phyloP scores from a whole-genome alignment of 1,284 basidiomycete genomes.

The Neonothopanus nambi region DNA sequence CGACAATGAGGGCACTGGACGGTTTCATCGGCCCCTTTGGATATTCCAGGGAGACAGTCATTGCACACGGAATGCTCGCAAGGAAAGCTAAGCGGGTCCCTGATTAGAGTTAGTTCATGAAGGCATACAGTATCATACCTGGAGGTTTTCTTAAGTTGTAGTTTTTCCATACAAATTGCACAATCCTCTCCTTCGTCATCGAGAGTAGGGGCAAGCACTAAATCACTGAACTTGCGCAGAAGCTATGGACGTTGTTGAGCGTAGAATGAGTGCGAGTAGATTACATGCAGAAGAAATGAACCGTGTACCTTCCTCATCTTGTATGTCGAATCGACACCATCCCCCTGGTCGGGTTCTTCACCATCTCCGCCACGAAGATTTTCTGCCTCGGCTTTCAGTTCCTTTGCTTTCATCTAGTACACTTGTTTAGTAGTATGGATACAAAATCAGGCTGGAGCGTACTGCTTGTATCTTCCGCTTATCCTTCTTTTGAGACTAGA shows the following conservation, averaged over 20 bases:
- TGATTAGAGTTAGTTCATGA: not conserved
- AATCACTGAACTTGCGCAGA: constrained; percentile 40
- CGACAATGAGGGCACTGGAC: constrained; percentile 46
- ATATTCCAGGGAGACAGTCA: constrained; percentile 32
- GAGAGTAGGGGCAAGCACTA: constrained; percentile 41
- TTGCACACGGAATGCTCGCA: constrained; percentile 48
- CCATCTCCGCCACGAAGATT: constrained; percentile 23
- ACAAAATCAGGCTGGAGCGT: not conserved
- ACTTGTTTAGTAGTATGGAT: not conserved
- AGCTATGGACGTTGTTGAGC: constrained; percentile 32
- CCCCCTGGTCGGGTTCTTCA: constrained; percentile 18
- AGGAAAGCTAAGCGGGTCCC: constrained; percentile 31
- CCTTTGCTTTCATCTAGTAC: constrained; percentile 36
- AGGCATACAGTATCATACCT: constrained; percentile 24
- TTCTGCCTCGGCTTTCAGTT: constrained; percentile 38
- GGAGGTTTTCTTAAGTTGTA: constrained; percentile 37
- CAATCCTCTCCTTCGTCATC: constrained; percentile 44
- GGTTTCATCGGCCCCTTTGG: constrained; percentile 29
- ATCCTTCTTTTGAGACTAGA: constrained; percentile 1
- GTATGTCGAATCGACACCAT: constrained; percentile 32
- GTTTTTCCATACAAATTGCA: constrained; percentile 39
- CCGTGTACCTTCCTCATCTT: constrained; percentile 42
- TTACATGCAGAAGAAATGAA: no score
- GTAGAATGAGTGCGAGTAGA: not conserved
- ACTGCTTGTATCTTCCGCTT: constrained; percentile 4